Evolutionary conservation across 768 basidiomycete species (phyloP).

Genomic region (Rhizopogon salebrosus): DNA sequence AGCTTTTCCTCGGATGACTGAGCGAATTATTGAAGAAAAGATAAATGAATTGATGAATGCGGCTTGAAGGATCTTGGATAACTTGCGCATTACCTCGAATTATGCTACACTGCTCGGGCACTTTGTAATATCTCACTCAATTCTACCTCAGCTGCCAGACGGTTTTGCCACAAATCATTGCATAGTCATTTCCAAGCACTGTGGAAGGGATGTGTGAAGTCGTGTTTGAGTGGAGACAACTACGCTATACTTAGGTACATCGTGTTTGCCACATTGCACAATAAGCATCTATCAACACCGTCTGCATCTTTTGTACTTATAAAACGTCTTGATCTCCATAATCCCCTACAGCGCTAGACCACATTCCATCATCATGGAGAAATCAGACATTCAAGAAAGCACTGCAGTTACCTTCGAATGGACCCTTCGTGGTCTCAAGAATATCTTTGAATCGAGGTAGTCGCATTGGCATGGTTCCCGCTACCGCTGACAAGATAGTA

Average conservation of each 20-base stretch:
- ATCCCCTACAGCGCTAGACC: neutral
- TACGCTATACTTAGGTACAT: too few relatives aligned
- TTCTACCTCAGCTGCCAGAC: too few relatives aligned
- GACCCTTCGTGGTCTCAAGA: constrained; percentile 66
- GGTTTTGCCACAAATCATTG: too few relatives aligned
- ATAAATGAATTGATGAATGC: too few relatives aligned
- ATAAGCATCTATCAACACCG: neutral
- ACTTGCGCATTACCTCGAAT: neutral
- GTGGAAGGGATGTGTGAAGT: too few relatives aligned
- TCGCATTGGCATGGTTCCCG: neutral
- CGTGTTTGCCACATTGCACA: neutral
- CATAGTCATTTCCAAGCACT: too few relatives aligned
- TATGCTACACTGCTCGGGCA: neutral
- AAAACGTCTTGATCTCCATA: too few relatives aligned
- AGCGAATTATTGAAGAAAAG: neutral
- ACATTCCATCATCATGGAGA: constrained; percentile 20
- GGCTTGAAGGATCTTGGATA: neutral
- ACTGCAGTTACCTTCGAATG: constrained; percentile 67
- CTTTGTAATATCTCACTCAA: too few relatives aligned
- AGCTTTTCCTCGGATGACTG: constrained; percentile 17
- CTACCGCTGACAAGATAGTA: neutral
- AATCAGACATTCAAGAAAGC: constrained; percentile 44
- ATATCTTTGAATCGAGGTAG: constrained; percentile 67
- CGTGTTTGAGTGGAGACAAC: too few relatives aligned
- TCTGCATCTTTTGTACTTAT: neutral